Evolutionary conservation across 1,284 basidiomycete species (phyloP).

Genomic region (Tausonia pullulans): DNA sequence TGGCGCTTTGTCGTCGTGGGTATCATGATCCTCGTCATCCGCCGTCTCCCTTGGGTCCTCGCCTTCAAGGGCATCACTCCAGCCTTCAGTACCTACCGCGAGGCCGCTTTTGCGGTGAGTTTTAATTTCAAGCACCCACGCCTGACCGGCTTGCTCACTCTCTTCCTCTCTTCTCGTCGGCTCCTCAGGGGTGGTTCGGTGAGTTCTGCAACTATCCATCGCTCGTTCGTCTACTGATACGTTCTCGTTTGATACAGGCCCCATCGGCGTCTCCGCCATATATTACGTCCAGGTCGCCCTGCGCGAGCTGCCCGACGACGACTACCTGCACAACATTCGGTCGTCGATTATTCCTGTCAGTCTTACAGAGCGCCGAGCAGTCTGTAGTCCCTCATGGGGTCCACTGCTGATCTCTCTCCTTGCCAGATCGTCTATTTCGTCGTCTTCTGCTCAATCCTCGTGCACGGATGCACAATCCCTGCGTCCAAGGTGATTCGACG

Average conservation of each 20-base stretch:
- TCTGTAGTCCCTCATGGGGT: background rate
- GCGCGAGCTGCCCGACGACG: slow-evolving; percentile 36
- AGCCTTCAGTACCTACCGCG: slow-evolving; percentile 29
- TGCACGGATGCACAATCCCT: slow-evolving; percentile 30
- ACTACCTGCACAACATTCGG: slow-evolving; percentile 31
- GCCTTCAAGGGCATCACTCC: slow-evolving; percentile 21
- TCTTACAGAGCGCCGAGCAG: no score
- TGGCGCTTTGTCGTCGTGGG: slow-evolving; percentile 76
- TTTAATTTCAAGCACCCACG: slow-evolving; percentile 17
- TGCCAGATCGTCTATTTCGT: slow-evolving; percentile 39
- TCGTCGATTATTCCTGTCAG: slow-evolving; percentile 32
- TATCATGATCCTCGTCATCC: slow-evolving; percentile 60
- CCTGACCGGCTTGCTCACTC: no score
- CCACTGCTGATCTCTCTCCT: background rate
- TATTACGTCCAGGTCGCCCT: slow-evolving; percentile 43
- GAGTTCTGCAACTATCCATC: no score
- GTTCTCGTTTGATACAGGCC: slow-evolving; percentile 19
- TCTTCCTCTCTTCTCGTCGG: no score
- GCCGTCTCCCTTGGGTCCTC: slow-evolving; percentile 53
- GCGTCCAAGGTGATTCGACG: no score
- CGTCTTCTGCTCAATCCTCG: slow-evolving; percentile 40
- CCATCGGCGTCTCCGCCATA: slow-evolving; percentile 37
- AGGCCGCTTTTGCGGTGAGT: slow-evolving; percentile 33
- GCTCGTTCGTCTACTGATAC: no score
- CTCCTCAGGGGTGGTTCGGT: no score